phyloP scores from a whole-genome alignment of 1,284 basidiomycete genomes.

The Trametes sp. region DNA sequence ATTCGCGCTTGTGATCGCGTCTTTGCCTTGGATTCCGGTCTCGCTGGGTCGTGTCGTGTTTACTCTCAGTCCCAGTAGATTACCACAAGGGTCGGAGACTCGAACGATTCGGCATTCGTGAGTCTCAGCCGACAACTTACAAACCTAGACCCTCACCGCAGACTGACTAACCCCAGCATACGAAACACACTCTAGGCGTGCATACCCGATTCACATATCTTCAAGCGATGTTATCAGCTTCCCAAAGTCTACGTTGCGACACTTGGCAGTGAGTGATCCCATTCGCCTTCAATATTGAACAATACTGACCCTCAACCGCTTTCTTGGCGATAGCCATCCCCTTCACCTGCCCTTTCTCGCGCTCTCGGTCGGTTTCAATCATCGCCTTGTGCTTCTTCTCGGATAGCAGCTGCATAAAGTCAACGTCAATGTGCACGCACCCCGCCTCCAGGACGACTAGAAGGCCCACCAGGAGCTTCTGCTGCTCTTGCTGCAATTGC shows the following conservation, averaged over 20 bases:
- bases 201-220: not conserved
- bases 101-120: too few species aligned
- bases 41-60: too few species aligned
- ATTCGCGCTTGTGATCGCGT: too few species aligned
- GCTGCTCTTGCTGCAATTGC: conserved; percentile 33
- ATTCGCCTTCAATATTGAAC: too few species aligned
- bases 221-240: conserved; percentile 20
- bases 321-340: conserved; percentile 42
- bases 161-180: too few species aligned
- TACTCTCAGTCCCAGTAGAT: too few species aligned
- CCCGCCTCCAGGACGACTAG: too few species aligned
- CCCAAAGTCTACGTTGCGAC: conserved; percentile 13
- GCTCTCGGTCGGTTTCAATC: conserved; percentile 30
- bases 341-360: conserved; percentile 39
- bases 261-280: not conserved
- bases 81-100: too few species aligned
- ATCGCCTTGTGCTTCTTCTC: conserved; percentile 29
- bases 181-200: too few species aligned
- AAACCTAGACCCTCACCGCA: too few species aligned
- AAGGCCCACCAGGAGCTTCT: conserved; percentile 28
- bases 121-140: too few species aligned
- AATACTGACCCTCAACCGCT: conserved; percentile 41
- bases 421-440: not conserved
- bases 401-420: conserved; percentile 25
- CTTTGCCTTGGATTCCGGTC: too few species aligned